Base-by-base conservation (phyloP, 495 filamentous ascomycete genomes). In the Penicillium bovifimosum region DNA sequence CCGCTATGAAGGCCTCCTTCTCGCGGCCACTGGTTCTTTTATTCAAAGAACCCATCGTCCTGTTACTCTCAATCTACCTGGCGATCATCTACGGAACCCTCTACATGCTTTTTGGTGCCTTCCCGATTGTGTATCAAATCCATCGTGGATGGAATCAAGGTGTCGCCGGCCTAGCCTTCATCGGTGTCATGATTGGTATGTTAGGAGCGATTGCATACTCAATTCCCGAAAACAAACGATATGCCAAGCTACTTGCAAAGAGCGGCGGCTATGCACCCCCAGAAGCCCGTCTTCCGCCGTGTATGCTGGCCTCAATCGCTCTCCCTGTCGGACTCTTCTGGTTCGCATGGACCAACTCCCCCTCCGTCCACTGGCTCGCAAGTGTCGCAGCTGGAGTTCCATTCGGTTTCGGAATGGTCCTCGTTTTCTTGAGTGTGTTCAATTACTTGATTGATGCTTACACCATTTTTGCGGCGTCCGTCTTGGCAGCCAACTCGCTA, bases 161-260 rank as follows among this genome's bases (percentile, higher is more conserved):
- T 32, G 61, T 86, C 24, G 74, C 79, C 0, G 86, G 86, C 11
- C 79, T 93, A 0, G 72, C 87, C 16, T 93, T 90, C 63, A 60
- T 82, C 0, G 86, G 87, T 10, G 87, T 95, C 27, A 86, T 86
- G 45, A 64, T 85, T 46, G 89, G 90, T 49, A 91, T 92, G 86
- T 45, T 88, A 0, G 18, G 75, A 1, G 87, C 76, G 9, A 76
- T 81, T 36, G 53, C 58, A 9, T 73, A 72, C 41, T 63, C 64
- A 4, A 58, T 73, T n/a, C 58, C 57, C n/a, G 72, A 75, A 48
- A 75, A 75, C 31, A 61, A 53, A 33, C 68, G 72, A 8, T 75
- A 73, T 34, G 27, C 56, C 27, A 65, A 63, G 26, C 52, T 65
- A 16, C 61, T 60, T 2, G 50, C 58, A 16, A 58, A 64, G 50